These are phyloP conservation scores for Salisapilia sapeloensis DNA, from an alignment of 352 stramenopile species.

Conservation along the genomic window DNA sequence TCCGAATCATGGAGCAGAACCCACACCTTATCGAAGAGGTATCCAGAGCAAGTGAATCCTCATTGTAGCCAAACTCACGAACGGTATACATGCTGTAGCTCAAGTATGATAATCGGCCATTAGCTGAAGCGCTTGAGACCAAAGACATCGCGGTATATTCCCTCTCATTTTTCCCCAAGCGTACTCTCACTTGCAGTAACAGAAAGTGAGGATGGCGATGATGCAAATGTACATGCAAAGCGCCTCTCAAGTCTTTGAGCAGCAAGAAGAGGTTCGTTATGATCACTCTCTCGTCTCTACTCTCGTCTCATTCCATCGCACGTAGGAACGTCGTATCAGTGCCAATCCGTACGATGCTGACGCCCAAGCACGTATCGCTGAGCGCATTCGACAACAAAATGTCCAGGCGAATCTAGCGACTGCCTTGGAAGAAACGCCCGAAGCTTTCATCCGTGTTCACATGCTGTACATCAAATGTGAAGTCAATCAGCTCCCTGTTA, in stretches of 20 bases:
- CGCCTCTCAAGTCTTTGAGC: constrained; percentile 57
- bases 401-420: constrained; percentile 85
- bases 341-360: constrained; percentile 60
- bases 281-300: background rate
- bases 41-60: no score
- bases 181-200: background rate
- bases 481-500: constrained; percentile 67
- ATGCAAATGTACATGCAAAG: constrained; percentile 77
- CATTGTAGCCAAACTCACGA: background rate
- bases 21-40: constrained; percentile 49
- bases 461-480: constrained; percentile 84
- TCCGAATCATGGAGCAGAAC: constrained; percentile 77
- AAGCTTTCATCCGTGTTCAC: constrained; percentile 68
- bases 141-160: constrained; percentile 50
- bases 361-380: constrained; percentile 67
- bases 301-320: no score
- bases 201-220: constrained; percentile 71
- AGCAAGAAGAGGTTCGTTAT: constrained; percentile 43
- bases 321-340: no score
- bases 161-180: background rate
- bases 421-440: constrained; percentile 76
- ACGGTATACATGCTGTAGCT: constrained; percentile 14
- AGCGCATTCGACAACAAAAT: constrained; percentile 69
- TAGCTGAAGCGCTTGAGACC: constrained; percentile 38
- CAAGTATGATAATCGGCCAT: constrained; percentile 33